phyloP scores from a whole-genome alignment of 148 eudicot genomes.

The Mesembryanthemum crystallinum region DNA sequence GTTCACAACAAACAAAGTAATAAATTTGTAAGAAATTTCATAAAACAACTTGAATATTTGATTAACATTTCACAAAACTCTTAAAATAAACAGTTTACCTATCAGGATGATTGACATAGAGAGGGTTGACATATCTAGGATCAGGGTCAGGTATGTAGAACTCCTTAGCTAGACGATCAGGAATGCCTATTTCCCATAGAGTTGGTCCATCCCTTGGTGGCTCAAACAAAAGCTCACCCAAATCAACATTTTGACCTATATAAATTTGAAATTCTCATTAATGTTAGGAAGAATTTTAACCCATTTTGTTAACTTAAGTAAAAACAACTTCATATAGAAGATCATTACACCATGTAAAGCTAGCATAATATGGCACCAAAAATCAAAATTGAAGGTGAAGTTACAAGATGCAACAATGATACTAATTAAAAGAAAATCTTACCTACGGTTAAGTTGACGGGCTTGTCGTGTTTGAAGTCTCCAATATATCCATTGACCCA shows the following conservation, averaged over 20 bases:
- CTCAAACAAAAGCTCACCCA: slow-evolving; percentile 58
- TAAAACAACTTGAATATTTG: background rate
- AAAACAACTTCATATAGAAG: too few relatives aligned
- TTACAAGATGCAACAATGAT: background rate
- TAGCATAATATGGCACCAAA: too few relatives aligned
- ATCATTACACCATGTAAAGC: too few relatives aligned
- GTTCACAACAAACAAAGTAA: background rate
- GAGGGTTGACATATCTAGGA: slow-evolving; percentile 38
- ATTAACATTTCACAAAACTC: background rate
- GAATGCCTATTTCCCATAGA: slow-evolving; percentile 82
- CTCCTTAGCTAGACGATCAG: slow-evolving; percentile 73
- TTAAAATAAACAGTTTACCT: slow-evolving; percentile 14
- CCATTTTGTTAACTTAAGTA: too few relatives aligned
- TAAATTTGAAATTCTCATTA: too few relatives aligned
- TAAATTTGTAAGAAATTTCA: background rate
- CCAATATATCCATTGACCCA: slow-evolving; percentile 74
- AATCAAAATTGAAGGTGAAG: background rate
- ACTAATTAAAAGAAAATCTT: background rate
- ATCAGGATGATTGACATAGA: slow-evolving; percentile 44
- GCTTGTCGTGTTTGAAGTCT: slow-evolving; percentile 44
- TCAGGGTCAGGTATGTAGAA: slow-evolving; percentile 46
- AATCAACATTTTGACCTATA: slow-evolving; percentile 52
- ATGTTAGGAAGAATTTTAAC: too few relatives aligned
- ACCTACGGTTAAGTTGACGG: slow-evolving; percentile 58
- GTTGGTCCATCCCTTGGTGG: slow-evolving; percentile 85